Evolutionary conservation across 192 early-diverging fungal species (phyloP).

Genomic region (Coemansia sp.): DNA sequence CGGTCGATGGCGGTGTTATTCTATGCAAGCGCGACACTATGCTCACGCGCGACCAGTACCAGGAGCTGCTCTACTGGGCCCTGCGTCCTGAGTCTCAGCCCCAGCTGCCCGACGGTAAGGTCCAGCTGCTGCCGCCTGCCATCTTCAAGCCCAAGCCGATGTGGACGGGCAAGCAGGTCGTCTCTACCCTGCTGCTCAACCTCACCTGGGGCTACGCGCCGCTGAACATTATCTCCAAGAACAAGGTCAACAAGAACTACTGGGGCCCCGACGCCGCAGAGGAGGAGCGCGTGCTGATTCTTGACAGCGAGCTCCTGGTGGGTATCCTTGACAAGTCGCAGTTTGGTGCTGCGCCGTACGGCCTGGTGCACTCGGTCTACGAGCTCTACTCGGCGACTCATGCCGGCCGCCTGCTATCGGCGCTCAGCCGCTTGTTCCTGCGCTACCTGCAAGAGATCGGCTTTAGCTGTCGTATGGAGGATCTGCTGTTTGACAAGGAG

Average conservation of each 20-base stretch:
- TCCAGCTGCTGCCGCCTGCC: conserved; percentile 82
- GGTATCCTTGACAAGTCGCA: conserved; percentile 97
- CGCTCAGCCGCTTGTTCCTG: conserved; percentile 86
- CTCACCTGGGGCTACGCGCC: conserved; percentile 69
- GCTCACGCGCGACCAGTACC: conserved; percentile 82
- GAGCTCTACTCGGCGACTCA: conserved; percentile 87
- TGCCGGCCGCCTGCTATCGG: conserved; percentile 86
- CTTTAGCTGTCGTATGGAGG: conserved; percentile 98
- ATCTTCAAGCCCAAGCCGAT: conserved; percentile 76
- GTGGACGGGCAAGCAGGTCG: conserved; percentile 99
- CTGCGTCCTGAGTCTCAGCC: conserved; percentile 63
- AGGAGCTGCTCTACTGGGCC: conserved; percentile 87
- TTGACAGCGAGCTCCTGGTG: conserved; percentile 82
- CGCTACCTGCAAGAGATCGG: conserved; percentile 81
- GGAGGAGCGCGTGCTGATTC: conserved; percentile 69
- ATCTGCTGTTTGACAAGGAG: conserved; percentile 78
- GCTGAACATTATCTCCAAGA: conserved; percentile 83
- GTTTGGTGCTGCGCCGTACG: conserved; percentile 87
- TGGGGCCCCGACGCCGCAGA: conserved; percentile 83
- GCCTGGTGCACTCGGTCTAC: conserved; percentile 92
- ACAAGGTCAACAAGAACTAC: conserved; percentile 75
- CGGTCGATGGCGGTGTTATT: conserved; percentile 94
- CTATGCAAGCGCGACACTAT: conserved; percentile 85
- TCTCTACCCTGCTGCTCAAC: conserved; percentile 90
- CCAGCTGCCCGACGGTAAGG: conserved; percentile 58